Conservation (phyloP, 306 rosid species). For the Vigna unguiculata region DNA sequence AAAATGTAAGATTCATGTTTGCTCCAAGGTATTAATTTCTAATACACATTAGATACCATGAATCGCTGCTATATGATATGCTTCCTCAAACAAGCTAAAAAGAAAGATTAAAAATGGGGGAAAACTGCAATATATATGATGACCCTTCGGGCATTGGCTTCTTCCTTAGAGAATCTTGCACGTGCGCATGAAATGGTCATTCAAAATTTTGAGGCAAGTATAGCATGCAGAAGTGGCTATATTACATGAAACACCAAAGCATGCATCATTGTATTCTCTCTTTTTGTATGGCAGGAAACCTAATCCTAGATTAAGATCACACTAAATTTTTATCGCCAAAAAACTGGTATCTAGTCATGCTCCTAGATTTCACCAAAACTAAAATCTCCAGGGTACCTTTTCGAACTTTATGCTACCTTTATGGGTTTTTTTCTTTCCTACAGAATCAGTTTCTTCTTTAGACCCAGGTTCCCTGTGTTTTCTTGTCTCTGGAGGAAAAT, state of each 20-base stretch:
- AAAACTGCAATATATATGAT: background rate
- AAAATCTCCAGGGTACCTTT: conserved; percentile 51
- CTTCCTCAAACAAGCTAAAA: conserved; percentile 4
- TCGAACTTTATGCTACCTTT: conserved; percentile 51
- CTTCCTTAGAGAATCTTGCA: conserved; percentile 24
- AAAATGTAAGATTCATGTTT: background rate
- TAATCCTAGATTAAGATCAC: conserved; percentile 29
- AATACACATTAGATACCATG: background rate
- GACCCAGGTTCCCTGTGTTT: conserved; percentile 50
- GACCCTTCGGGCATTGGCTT: conserved; percentile 25
- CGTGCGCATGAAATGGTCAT: conserved; percentile 23
- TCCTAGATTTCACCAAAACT: conserved; percentile 40
- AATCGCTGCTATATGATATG: background rate
- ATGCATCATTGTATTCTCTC: conserved; percentile 31
- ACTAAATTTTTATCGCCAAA: conserved; percentile 19
- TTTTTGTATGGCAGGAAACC: background rate
- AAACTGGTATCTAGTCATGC: conserved; percentile 27
- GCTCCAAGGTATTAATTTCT: background rate
- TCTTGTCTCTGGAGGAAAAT: conserved; percentile 47
- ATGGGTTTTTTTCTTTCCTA: conserved; percentile 49
- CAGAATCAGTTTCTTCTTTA: conserved; percentile 40
- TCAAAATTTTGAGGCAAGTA: background rate
- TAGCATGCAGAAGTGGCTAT: conserved; percentile 23
- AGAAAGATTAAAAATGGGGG: background rate
- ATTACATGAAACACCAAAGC: conserved; percentile 34